Evolutionary conservation across 345 rosid species (phyloP).

Genomic region (Hibiscus mutabilis): DNA sequence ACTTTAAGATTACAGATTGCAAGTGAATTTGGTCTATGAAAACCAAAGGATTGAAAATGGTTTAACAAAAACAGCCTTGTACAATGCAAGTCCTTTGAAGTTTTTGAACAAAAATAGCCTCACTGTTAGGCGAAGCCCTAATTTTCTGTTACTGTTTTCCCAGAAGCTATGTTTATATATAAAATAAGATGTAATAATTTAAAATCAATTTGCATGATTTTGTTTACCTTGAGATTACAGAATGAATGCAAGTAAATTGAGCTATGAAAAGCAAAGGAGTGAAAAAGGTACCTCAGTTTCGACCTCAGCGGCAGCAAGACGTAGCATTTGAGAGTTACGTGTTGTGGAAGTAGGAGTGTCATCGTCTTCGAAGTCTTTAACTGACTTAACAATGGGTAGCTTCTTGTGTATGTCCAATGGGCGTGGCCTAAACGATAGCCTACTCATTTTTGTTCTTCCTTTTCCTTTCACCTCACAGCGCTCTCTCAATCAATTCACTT

Average conservation of each 20-base stretch:
- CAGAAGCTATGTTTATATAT: not conserved
- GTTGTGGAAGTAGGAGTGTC: slow-evolving; percentile 68
- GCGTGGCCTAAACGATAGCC: slow-evolving; percentile 91
- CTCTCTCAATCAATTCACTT: not conserved
- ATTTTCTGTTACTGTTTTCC: not conserved
- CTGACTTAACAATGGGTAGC: slow-evolving; percentile 87
- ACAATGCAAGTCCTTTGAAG: not conserved
- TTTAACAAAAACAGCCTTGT: too few relatives aligned
- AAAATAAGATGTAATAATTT: not conserved
- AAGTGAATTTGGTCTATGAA: too few relatives aligned
- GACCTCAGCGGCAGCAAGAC: slow-evolving; percentile 43
- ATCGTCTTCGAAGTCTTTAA: slow-evolving; percentile 91
- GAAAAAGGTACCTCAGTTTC: slow-evolving; percentile 42
- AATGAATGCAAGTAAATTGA: not conserved
- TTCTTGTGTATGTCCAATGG: slow-evolving; percentile 95
- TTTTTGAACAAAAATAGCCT: not conserved
- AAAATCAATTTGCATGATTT: not conserved
- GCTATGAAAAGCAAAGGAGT: not conserved
- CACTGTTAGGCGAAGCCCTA: not conserved
- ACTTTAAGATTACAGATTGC: too few relatives aligned
- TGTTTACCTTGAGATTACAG: not conserved
- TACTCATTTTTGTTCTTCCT: slow-evolving; percentile 45
- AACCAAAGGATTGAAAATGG: too few relatives aligned
- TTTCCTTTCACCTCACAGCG: slow-evolving; percentile 10
- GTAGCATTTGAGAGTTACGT: slow-evolving; percentile 72